Base-by-base conservation (phyloP, 164 flowering plant species). In the Vitis rotundifolia region DNA sequence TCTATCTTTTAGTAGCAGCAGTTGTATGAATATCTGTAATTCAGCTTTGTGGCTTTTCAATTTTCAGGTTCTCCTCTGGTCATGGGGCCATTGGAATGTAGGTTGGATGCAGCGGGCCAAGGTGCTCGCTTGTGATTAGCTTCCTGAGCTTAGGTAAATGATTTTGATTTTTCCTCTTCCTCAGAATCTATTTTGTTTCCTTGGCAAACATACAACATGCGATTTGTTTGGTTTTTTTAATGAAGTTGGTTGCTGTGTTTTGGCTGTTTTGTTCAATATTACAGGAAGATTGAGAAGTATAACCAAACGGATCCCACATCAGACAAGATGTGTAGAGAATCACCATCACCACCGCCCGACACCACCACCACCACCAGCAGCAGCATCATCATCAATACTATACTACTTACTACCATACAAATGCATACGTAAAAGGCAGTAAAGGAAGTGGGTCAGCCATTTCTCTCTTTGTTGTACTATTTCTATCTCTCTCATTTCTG, bases 31-130 rank as follows among this genome's bases (percentile, higher is more conserved):
- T 22, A 55, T 56, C 52, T 16, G 37, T 15, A 19, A 51, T 18
- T 4, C 16, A 26, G 5, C 44, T 37, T 37, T 37, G 44, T 3
- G 2, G 5, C 44, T 37, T 37, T 37, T 1, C 44, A 37, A 37
- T 37, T 61, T 74, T 64, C 85, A 90, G 95, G 83, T 85, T 89
- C 71, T 78, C 93, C 44, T 82, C 90, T 11, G 82, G 84, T 49
- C 89, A 84, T 69, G 92, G 92, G 60, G 83, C 92, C 66, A 80
- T 89, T 50, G 89, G 86, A 64, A 82, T 91, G 92, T 87, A 79
- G 81, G 63, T 52, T 12, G 72, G 77, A 49, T 53, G 68, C 0
- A 72, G 79, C 10, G 78, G 77, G 28, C 75, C 74, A 14, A 72
- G 67, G 11, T 67, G 78, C 49, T 76, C 75, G 50, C 74, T 71